A percentile compares a stretch with the other conserved stretches of the same genome.
These are phyloP conservation scores for Stylonectria norvegica DNA, from an alignment of 2,329 filamentous ascomycete species.

Conservation along the genomic window DNA sequence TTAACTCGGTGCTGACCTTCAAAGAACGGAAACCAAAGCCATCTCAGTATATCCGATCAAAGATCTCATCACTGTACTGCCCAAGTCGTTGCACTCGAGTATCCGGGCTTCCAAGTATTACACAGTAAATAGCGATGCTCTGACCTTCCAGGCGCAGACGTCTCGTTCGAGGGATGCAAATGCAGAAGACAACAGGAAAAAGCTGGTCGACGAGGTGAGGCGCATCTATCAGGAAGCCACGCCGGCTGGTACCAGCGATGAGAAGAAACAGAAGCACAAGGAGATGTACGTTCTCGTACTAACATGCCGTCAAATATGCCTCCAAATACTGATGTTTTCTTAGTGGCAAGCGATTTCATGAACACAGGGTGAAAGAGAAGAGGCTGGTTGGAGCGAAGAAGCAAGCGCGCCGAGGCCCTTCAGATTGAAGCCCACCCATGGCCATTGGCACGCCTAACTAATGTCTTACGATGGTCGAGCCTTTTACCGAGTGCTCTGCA, in stretches of 20 bases:
- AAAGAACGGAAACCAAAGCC: conserved; percentile 58
- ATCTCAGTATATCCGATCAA: conserved; percentile 50
- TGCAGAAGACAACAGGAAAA: conserved; percentile 48
- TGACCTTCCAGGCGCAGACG: conserved; percentile 54
- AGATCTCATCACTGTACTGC: conserved; percentile 45
- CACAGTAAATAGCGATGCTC: conserved; percentile 46
- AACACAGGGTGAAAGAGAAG: conserved; percentile 44
- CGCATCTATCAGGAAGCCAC: conserved; percentile 46
- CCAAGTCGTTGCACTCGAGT: conserved; percentile 44
- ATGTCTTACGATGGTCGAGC: too few relatives aligned
- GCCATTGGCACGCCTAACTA: too few relatives aligned
- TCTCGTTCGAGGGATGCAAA: conserved; percentile 52
- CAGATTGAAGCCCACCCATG: conserved; percentile 19
- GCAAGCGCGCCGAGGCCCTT: conserved; percentile 39
- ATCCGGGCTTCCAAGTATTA: conserved; percentile 55
- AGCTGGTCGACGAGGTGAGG: conserved; percentile 47
- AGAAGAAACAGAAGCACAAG: conserved; percentile 48
- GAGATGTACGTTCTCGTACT: conserved; percentile 38
- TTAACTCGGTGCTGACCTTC: conserved; percentile 38
- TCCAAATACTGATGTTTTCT: conserved; percentile 7
- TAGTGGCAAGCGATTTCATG: conserved; percentile 47
- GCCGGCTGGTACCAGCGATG: conserved; percentile 44
- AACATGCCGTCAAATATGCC: neutral
- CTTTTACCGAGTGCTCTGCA: too few relatives aligned
- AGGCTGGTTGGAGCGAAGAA: conserved; percentile 51